A percentile compares a stretch with the other conserved stretches of the same genome.
These are phyloP conservation scores for Lasiosphaeriaceae sp. DNA, from an alignment of 495 filamentous ascomycete genomes.

Conservation along the genomic window DNA sequence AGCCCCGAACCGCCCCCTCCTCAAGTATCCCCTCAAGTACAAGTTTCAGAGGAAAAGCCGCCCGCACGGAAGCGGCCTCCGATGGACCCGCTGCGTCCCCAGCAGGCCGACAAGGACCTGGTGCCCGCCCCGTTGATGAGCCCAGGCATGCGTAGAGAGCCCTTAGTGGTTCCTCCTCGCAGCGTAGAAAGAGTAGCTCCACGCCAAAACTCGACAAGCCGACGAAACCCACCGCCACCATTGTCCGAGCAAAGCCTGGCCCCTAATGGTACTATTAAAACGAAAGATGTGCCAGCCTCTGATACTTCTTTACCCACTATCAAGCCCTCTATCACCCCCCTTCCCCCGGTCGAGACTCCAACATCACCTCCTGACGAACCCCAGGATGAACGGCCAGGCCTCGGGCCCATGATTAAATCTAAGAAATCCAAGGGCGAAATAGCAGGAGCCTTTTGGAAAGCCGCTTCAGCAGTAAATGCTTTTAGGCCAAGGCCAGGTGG, in stretches of 20 bases:
- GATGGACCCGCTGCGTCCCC: constrained; percentile 46
- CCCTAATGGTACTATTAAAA: constrained; percentile 18
- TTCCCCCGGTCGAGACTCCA: constrained; percentile 17
- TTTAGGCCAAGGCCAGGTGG: constrained; percentile 85
- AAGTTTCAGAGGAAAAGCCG: constrained; percentile 37
- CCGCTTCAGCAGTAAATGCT: constrained; percentile 69
- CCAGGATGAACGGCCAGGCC: constrained; percentile 65
- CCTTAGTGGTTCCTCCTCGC: constrained; percentile 35
- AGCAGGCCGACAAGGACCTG: constrained; percentile 39
- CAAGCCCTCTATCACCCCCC: constrained; percentile 19
- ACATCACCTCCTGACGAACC: constrained; percentile 27
- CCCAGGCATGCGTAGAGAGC: constrained; percentile 43
- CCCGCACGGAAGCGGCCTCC: constrained; percentile 51
- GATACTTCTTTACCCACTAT: constrained; percentile 19
- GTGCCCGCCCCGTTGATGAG: constrained; percentile 54
- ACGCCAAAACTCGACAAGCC: constrained; percentile 32
- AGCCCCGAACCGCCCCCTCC: constrained; percentile 24
- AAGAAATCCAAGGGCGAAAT: constrained; percentile 67
- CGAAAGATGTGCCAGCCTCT: constrained; percentile 7
- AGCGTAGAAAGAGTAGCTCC: constrained; percentile 42
- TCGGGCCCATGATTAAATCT: constrained; percentile 83
- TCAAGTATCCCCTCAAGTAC: constrained; percentile 23
- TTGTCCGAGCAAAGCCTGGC: constrained; percentile 13
- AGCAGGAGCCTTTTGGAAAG: constrained; percentile 76
- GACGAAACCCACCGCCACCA: constrained; percentile 15